Conservation (phyloP, 441 rosid species). For the Gossypium gossypioides region DNA sequence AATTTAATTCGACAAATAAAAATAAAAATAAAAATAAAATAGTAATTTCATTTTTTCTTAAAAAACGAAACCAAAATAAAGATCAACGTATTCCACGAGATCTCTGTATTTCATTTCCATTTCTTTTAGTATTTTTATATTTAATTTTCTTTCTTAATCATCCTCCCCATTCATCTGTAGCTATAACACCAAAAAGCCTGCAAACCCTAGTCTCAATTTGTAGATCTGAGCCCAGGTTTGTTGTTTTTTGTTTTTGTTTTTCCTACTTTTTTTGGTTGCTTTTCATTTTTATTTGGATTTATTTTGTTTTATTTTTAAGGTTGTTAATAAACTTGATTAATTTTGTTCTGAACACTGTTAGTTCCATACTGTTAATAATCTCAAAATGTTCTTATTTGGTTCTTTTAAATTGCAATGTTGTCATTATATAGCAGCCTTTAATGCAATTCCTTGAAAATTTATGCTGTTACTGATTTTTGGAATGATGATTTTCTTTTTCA, state of each 20-base stretch:
- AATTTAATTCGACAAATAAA: not conserved
- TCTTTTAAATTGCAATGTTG: not conserved
- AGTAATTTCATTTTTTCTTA: not conserved
- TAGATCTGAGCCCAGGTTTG: constrained; percentile 8
- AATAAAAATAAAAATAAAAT: not conserved
- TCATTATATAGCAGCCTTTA: not conserved
- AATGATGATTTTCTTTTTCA: not conserved
- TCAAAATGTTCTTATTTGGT: not conserved
- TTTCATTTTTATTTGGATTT: not conserved
- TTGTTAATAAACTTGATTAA: not conserved
- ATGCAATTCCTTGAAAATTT: not conserved
- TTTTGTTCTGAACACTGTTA: not conserved
- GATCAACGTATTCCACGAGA: not conserved
- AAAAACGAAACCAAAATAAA: not conserved
- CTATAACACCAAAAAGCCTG: not conserved
- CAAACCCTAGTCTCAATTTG: constrained; percentile 4
- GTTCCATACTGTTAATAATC: not conserved
- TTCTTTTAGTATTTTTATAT: not conserved
- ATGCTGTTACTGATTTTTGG: not conserved
- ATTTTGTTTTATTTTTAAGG: not conserved
- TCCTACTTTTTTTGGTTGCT: not conserved
- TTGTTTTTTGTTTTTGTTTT: not conserved
- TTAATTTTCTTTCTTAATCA: not conserved
- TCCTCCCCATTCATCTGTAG: not conserved
- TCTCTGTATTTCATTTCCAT: not conserved